phyloP scores from a whole-genome alignment of 2,329 filamentous ascomycete genomes.

The Sporothrix brunneoviolacea region DNA sequence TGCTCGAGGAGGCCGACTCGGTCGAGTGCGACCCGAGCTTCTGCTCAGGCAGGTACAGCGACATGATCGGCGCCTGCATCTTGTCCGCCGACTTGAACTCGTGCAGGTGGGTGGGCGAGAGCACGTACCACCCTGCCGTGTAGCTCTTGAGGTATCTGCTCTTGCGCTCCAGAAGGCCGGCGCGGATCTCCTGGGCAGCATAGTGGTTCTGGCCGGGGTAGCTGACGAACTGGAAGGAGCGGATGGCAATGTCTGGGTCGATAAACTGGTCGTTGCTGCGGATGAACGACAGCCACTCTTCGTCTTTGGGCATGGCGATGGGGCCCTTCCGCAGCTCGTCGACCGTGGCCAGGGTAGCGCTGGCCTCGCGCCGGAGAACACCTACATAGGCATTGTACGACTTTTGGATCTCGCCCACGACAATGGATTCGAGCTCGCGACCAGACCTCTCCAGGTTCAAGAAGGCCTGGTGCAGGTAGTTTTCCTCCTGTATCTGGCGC shows the following conservation, averaged over 20 bases:
- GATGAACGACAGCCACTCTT: conserved; percentile 84
- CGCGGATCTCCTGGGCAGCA: conserved; percentile 74
- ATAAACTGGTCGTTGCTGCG: conserved; percentile 77
- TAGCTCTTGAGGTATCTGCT: conserved; percentile 99
- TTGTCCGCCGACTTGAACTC: conserved; percentile 99
- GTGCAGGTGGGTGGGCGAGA: conserved; percentile 93
- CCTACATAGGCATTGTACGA: conserved; percentile 91
- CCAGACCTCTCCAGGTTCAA: conserved; percentile 91
- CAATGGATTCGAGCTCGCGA: conserved; percentile 89
- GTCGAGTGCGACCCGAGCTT: conserved; percentile 89
- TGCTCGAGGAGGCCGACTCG: conserved; percentile 79
- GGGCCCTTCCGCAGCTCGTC: conserved; percentile 79
- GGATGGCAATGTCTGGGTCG: conserved; percentile 72
- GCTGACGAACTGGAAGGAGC: conserved; percentile 72
- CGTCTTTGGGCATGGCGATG: conserved; percentile 87
- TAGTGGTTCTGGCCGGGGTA: conserved; percentile 88
- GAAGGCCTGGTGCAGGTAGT: conserved; percentile 92
- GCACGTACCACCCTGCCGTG: conserved; percentile 91
- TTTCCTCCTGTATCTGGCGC: conserved; percentile 91
- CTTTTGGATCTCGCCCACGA: conserved; percentile 96
- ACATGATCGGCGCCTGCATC: conserved; percentile 88
- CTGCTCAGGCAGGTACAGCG: conserved; percentile 87
- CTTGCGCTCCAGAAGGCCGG: conserved; percentile 90
- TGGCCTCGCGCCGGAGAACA: conserved; percentile 85
- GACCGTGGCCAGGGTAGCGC: conserved; percentile 68